Conservation (phyloP, 2,329 filamentous ascomycete species). For the Arthrocladium fulminans region DNA sequence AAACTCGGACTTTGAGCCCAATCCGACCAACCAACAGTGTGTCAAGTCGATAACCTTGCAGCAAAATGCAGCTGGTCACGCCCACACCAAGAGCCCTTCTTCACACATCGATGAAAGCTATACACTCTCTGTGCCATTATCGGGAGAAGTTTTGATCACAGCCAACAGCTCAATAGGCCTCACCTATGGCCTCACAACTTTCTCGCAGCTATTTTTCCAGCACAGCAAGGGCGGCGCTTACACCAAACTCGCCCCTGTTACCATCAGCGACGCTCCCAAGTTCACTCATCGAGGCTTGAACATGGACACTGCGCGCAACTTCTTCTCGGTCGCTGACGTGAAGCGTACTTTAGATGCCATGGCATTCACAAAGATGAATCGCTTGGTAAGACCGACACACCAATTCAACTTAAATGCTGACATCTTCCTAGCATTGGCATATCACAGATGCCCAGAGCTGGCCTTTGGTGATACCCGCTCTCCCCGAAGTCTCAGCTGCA, state of each 20-base stretch:
- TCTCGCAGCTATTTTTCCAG: slow-evolving; percentile 25
- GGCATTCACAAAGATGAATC: slow-evolving; percentile 49
- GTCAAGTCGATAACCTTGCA: slow-evolving; percentile 21
- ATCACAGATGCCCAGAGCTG: slow-evolving; percentile 49
- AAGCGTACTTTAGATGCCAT: slow-evolving; percentile 69
- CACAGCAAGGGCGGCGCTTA: slow-evolving; percentile 43
- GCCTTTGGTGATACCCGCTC: slow-evolving; percentile 67
- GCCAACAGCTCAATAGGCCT: slow-evolving; percentile 23
- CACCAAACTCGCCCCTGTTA: slow-evolving; percentile 60
- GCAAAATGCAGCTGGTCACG: slow-evolving; percentile 4
- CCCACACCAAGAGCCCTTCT: slow-evolving; percentile 13
- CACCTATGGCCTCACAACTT: slow-evolving; percentile 24
- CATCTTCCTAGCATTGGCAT: slow-evolving; percentile 43
- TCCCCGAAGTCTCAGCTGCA: slow-evolving; percentile 62
- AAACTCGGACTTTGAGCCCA: slow-evolving; percentile 23
- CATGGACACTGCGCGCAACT: slow-evolving; percentile 68
- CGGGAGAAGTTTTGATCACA: slow-evolving; percentile 18
- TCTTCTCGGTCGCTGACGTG: slow-evolving; percentile 58
- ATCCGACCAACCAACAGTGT: slow-evolving; percentile 10
- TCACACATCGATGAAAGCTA: slow-evolving; percentile 24
- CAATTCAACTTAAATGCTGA: neutral
- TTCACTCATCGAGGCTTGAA: slow-evolving; percentile 72
- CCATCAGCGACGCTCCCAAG: slow-evolving; percentile 62
- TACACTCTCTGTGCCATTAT: slow-evolving; percentile 19
- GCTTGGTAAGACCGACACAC: slow-evolving; percentile 27